phyloP scores from a whole-genome alignment of 495 filamentous ascomycete species.

The Penicillium dipodomyicola region DNA sequence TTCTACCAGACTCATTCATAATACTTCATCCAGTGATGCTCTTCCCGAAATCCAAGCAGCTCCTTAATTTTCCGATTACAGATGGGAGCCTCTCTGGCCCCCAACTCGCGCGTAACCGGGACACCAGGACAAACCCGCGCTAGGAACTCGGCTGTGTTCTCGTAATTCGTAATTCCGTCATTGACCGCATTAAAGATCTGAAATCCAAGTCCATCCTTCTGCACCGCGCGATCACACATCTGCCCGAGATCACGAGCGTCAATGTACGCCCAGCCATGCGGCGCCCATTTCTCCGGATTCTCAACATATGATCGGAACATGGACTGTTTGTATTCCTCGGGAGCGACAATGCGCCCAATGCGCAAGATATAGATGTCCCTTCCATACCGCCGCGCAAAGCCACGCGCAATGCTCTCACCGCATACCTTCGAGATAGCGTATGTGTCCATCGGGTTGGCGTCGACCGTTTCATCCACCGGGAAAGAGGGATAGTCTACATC shows the following conservation, averaged over 20 bases:
- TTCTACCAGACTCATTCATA: conserved; percentile 16
- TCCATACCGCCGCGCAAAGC: conserved; percentile 53
- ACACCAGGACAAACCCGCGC: conserved; percentile 44
- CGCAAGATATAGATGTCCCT: conserved; percentile 59
- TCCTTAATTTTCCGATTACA: conserved; percentile 58
- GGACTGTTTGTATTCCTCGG: conserved; percentile 54
- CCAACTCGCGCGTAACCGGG: conserved; percentile 52
- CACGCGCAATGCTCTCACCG: conserved; percentile 53
- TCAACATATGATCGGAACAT: conserved; percentile 49
- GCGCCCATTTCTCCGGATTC: conserved; percentile 47
- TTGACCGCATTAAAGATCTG: conserved; percentile 62
- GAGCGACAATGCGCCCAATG: conserved; percentile 58
- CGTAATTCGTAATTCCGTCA: conserved; percentile 49
- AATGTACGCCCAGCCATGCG: conserved; percentile 60
- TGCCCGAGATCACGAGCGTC: conserved; percentile 58
- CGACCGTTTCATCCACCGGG: conserved; percentile 55
- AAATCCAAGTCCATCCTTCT: conserved; percentile 47
- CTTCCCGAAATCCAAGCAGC: conserved; percentile 55
- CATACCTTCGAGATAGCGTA: conserved; percentile 62
- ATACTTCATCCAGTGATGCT: conserved; percentile 52
- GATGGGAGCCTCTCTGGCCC: conserved; percentile 54
- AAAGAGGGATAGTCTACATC: conserved; percentile 55
- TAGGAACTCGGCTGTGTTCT: conserved; percentile 47
- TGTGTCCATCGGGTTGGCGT: conserved; percentile 53
- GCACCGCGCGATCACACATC: conserved; percentile 23